Conservation (phyloP, 2,329 filamentous ascomycete species). For the Elsinoe australis region DNA sequence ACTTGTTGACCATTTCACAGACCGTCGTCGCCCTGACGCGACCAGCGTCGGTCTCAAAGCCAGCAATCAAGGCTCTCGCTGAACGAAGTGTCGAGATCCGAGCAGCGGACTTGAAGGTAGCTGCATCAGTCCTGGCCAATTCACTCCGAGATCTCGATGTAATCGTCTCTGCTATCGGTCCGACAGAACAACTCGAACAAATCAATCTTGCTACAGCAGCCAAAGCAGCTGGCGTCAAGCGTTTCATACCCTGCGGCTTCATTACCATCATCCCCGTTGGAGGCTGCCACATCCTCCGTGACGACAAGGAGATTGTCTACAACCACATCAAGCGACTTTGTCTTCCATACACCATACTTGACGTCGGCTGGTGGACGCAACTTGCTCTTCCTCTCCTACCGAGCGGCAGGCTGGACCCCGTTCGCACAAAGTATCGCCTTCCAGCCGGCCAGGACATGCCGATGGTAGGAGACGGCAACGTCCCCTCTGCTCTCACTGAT, state of each 20-base stretch:
- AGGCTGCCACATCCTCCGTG: conserved; percentile 38
- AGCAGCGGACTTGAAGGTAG: conserved; percentile 36
- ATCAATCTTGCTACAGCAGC: conserved; percentile 27
- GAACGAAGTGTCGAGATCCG: conserved; percentile 40
- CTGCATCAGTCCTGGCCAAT: not conserved
- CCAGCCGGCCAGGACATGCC: not conserved
- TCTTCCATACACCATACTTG: conserved; percentile 50
- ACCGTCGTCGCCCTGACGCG: not conserved
- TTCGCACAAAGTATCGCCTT: conserved; percentile 24
- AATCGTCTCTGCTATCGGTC: conserved; percentile 28
- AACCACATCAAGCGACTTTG: conserved; percentile 42
- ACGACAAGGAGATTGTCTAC: conserved; percentile 46
- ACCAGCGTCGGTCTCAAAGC: conserved; percentile 30
- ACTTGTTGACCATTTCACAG: too few relatives aligned
- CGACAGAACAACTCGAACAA: conserved; percentile 22
- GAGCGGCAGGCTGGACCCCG: conserved; percentile 39
- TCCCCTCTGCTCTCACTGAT: conserved; percentile 41
- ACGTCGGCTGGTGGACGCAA: conserved; percentile 55
- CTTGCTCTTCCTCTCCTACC: conserved; percentile 39
- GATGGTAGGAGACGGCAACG: conserved; percentile 42
- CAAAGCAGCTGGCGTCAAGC: conserved; percentile 27
- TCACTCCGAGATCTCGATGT: conserved; percentile 33
- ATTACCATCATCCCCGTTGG: conserved; percentile 38
- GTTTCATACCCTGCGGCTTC: conserved; percentile 29
- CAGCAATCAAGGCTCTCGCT: conserved; percentile 35